These are phyloP conservation scores for Geopyxis carbonaria DNA, from an alignment of 495 filamentous ascomycete species.

Conservation along the genomic window DNA sequence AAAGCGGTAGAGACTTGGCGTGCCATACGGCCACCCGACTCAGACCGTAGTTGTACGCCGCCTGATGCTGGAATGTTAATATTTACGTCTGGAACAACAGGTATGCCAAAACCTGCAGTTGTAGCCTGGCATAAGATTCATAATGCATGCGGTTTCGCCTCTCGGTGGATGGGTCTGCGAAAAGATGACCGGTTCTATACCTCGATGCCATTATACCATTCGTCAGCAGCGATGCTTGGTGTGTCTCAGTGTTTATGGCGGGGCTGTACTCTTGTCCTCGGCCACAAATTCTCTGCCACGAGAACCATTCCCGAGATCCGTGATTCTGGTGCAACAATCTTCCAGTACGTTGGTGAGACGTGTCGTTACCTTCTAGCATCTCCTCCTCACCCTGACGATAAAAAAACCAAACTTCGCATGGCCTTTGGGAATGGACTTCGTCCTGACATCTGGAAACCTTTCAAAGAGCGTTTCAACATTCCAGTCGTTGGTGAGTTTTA, in stretches of 20 bases:
- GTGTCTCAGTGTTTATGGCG: slow-evolving; percentile 40
- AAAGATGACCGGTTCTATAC: slow-evolving; percentile 63
- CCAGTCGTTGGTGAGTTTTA: slow-evolving; percentile 77
- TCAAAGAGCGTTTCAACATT: slow-evolving; percentile 78
- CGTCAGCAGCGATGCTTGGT: slow-evolving; percentile 59
- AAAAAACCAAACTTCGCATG: slow-evolving; percentile 55
- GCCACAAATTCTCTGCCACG: slow-evolving; percentile 63
- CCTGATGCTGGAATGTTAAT: slow-evolving; percentile 58
- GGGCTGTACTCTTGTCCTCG: slow-evolving; percentile 51
- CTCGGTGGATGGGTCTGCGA: slow-evolving; percentile 40
- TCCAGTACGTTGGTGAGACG: slow-evolving; percentile 94
- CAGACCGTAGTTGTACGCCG: slow-evolving; percentile 34
- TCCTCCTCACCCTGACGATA: slow-evolving; percentile 52
- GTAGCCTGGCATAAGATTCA: slow-evolving; percentile 58
- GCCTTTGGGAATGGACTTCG: slow-evolving; percentile 87
- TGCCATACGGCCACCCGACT: slow-evolving; percentile 47
- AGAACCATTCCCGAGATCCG: slow-evolving; percentile 72
- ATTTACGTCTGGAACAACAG: slow-evolving; percentile 79
- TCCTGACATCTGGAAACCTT: slow-evolving; percentile 77
- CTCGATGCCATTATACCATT: slow-evolving; percentile 90
- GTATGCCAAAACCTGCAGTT: slow-evolving; percentile 78
- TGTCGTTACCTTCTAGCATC: slow-evolving; percentile 74
- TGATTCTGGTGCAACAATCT: slow-evolving; percentile 52
- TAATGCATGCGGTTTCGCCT: slow-evolving; percentile 36
- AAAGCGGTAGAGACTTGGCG: slow-evolving; percentile 39